Evolutionary conservation across 768 basidiomycete species (phyloP).

Genomic region (Kwoniella bestiolae): DNA sequence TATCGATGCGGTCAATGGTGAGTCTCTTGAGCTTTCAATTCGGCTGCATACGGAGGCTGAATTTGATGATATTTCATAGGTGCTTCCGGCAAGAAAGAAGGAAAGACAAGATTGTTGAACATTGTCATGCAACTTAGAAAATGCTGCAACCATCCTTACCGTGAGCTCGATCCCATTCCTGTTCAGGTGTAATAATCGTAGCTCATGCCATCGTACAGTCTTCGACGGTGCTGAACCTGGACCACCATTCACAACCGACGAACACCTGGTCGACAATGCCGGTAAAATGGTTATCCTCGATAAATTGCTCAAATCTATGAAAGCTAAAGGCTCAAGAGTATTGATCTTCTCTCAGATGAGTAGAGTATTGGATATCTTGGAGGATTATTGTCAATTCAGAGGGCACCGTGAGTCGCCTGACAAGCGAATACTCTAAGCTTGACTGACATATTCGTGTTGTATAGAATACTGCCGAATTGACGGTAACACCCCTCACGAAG

Average conservation of each 20-base stretch:
- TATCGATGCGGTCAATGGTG: conserved; percentile 96
- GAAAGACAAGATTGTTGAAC: conserved; percentile 95
- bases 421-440: not conserved
- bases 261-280: conserved; percentile 89
- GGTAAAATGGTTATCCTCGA: conserved; percentile 99
- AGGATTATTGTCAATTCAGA: conserved; percentile 95
- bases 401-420: conserved; percentile 75
- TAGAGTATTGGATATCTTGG: conserved; percentile 94
- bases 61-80: conserved; percentile 60
- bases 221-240: conserved; percentile 71
- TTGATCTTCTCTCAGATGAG: conserved; percentile 99
- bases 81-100: conserved; percentile 94
- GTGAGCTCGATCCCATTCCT: conserved; percentile 34
- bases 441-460: not conserved
- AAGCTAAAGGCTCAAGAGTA: conserved; percentile 88
- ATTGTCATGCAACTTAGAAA: conserved; percentile 92
- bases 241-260: conserved; percentile 97
- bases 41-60: too few relatives aligned
- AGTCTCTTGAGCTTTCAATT: conserved; percentile 46
- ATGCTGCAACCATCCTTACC: conserved; percentile 59
- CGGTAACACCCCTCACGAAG: conserved; percentile 92
- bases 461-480: conserved; percentile 96
- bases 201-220: not conserved
- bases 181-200: conserved; percentile 7
- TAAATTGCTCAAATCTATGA: conserved; percentile 84